Evolutionary conservation across 2,329 filamentous ascomycete genomes (phyloP).

Genomic region (Diaporthe sp.): DNA sequence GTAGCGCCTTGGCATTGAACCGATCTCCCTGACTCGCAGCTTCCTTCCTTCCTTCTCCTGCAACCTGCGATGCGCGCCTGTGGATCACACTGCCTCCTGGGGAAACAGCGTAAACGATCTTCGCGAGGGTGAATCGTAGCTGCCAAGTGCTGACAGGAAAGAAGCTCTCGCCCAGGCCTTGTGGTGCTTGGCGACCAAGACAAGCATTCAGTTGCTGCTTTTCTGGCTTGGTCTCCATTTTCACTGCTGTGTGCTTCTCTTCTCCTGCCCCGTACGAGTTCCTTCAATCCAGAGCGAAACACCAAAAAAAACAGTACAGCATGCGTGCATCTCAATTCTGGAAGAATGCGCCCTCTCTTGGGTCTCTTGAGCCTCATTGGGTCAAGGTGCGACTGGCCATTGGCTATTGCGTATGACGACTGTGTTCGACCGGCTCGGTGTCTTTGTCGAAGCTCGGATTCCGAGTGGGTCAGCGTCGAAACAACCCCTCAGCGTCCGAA

Average conservation of each 20-base stretch:
- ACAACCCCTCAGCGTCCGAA: constrained; percentile 36
- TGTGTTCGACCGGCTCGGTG: neutral
- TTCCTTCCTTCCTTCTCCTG: neutral
- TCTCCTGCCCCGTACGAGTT: neutral
- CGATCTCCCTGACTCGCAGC: neutral
- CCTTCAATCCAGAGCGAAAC: neutral
- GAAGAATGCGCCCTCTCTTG: neutral
- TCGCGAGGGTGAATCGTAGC: neutral
- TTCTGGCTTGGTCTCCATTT: neutral
- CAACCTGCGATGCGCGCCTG: neutral
- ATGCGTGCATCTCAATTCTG: neutral
- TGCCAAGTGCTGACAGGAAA: constrained; percentile 17
- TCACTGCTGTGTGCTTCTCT: neutral
- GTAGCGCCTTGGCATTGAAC: constrained; percentile 26
- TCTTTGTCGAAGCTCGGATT: neutral
- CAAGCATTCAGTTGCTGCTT: neutral
- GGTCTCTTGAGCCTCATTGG: neutral
- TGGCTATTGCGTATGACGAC: neutral
- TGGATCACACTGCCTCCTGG: neutral
- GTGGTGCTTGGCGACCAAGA: neutral
- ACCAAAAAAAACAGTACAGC: neutral
- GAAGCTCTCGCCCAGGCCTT: constrained; percentile 23
- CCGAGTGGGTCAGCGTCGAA: constrained; percentile 33
- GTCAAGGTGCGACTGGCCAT: neutral
- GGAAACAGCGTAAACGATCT: constrained; percentile 3